Conservation (phyloP, 306 rosid species). For the Vigna mungo region DNA sequence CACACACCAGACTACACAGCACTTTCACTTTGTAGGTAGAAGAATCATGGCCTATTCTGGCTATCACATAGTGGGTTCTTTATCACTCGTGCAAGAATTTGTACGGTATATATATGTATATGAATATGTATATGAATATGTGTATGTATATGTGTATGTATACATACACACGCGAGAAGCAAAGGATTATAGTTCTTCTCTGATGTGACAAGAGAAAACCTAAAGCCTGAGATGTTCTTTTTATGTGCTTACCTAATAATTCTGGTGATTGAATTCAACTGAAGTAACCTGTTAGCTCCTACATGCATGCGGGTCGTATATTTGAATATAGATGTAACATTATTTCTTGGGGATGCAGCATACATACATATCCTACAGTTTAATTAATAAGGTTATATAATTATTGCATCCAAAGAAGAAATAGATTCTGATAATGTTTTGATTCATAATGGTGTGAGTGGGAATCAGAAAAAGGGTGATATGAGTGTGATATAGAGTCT, state of each 20-base stretch:
- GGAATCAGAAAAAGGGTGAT: conserved; percentile 41
- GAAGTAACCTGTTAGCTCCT: not conserved
- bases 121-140: no score
- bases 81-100: conserved; percentile 7
- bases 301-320: not conserved
- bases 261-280: conserved; percentile 4
- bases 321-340: not conserved
- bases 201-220: conserved; percentile 2
- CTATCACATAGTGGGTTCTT: not conserved
- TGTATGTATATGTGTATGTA: no score
- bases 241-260: not conserved
- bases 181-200: not conserved
- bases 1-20: not conserved
- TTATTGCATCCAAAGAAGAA: conserved; percentile 40
- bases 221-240: not conserved
- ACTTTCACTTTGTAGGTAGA: conserved; percentile 7
- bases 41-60: conserved; percentile 37
- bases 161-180: not conserved
- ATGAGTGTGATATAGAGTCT: conserved; percentile 48
- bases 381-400: conserved; percentile 3
- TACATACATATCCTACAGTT: not conserved
- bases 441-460: conserved; percentile 48
- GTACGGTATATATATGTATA: no score
- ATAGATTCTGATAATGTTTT: conserved; percentile 53
- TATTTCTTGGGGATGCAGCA: conserved; percentile 1